Conservation (phyloP, 2,329 filamentous ascomycete genomes). For the Aspergillus costaricaensis region DNA sequence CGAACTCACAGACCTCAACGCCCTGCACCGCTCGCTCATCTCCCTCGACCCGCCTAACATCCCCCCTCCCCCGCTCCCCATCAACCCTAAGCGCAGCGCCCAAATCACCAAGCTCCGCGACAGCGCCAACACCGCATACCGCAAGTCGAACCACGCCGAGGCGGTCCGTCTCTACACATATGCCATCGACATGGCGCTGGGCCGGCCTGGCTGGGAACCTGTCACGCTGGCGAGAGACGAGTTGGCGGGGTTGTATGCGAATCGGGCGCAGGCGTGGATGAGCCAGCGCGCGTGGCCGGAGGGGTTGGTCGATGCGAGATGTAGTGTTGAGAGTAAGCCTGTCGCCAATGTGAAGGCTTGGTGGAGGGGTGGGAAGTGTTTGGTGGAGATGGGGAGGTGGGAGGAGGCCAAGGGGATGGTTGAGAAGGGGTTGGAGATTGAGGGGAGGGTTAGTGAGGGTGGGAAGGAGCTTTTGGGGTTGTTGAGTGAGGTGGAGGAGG, state of each 20-base stretch:
- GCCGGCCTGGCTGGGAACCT: constrained; percentile 85
- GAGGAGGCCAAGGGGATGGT: constrained; percentile 83
- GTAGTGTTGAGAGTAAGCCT: constrained; percentile 82
- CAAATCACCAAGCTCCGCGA: constrained; percentile 91
- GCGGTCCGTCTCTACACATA: constrained; percentile 80
- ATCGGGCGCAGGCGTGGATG: constrained; percentile 90
- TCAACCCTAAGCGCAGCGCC: constrained; percentile 88
- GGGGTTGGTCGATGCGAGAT: constrained; percentile 82
- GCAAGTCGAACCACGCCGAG: constrained; percentile 72
- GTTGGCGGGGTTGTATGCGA: constrained; percentile 74
- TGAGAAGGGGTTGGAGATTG: constrained; percentile 74
- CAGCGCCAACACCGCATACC: constrained; percentile 77
- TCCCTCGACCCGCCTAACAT: constrained; percentile 64
- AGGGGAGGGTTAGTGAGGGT: constrained; percentile 60
- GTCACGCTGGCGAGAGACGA: constrained; percentile 82
- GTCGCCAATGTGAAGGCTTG: constrained; percentile 90
- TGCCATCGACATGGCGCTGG: constrained; percentile 86
- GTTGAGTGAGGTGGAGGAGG: constrained; percentile 65
- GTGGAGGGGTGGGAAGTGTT: constrained; percentile 82
- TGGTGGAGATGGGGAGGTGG: constrained; percentile 86
- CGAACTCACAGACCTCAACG: constrained; percentile 75
- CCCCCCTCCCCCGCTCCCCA: constrained; percentile 82
- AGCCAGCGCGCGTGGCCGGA: constrained; percentile 78
- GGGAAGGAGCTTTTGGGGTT: constrained; percentile 57
- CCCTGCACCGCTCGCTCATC: constrained; percentile 72